Evolutionary conservation across 164 flowering plant species (phyloP).

Genomic region (Aristolochia fimbriata): DNA sequence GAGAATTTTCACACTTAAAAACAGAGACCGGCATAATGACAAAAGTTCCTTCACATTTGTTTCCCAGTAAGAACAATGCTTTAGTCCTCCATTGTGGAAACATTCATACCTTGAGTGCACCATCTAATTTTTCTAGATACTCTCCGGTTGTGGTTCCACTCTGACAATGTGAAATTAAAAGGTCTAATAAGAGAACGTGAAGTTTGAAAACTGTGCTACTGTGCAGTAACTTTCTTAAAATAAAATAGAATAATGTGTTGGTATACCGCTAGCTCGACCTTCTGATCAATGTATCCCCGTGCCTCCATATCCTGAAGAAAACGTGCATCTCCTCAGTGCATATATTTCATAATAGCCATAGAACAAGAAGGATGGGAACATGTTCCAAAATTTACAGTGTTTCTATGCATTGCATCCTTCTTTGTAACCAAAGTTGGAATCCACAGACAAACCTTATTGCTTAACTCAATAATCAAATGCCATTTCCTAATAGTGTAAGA

Average conservation of each 20-base stretch:
- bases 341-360: too few species aligned
- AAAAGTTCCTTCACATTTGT: too few species aligned
- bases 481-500: too few species aligned
- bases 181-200: not conserved
- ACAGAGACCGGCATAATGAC: too few species aligned
- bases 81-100: not conserved
- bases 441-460: too few species aligned
- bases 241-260: not conserved
- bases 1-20: not conserved
- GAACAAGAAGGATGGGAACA: not conserved
- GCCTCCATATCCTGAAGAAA: slow-evolving; percentile 62
- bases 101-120: slow-evolving; percentile 67
- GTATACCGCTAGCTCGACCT: slow-evolving; percentile 66
- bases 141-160: slow-evolving; percentile 73
- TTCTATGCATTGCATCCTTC: too few species aligned
- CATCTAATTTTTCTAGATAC: slow-evolving; percentile 58
- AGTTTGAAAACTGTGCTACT: too few species aligned
- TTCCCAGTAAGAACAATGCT: too few species aligned
- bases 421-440: too few species aligned
- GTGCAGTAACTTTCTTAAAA: too few species aligned
- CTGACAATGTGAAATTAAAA: slow-evolving; percentile 24
- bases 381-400: not conserved
- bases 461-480: too few species aligned
- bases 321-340: not conserved
- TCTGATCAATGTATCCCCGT: slow-evolving; percentile 58